A percentile compares a stretch with the other conserved stretches of the same genome.
Conservation (phyloP, 2,329 filamentous ascomycete species). For the Chrysoporthe deuterocubensis region DNA sequence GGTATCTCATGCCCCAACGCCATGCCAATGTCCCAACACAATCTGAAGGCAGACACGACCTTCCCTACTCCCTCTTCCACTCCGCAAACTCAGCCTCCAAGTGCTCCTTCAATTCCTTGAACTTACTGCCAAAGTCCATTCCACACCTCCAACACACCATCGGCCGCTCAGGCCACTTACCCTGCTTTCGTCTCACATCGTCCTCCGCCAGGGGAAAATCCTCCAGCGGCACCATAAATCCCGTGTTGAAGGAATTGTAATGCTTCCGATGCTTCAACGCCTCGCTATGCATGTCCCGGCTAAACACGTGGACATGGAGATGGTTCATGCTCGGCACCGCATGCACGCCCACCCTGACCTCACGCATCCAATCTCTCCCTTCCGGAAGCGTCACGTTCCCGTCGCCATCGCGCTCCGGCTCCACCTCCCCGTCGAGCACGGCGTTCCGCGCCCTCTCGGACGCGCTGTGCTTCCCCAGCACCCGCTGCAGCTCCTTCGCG, state of each 20-base stretch:
- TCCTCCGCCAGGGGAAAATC: constrained; percentile 76
- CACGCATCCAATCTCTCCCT: constrained; percentile 78
- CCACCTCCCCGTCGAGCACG: constrained; percentile 64
- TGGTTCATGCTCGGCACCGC: constrained; percentile 90
- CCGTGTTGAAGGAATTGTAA: constrained; percentile 88
- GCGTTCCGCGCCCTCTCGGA: constrained; percentile 68
- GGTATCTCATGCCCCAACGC: constrained; percentile 10
- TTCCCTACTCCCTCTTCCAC: constrained; percentile 48
- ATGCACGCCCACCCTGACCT: constrained; percentile 81
- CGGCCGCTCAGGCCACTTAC: constrained; percentile 66
- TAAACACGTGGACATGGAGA: constrained; percentile 86
- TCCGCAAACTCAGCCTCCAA: constrained; percentile 60
- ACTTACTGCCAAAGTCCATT: constrained; percentile 72
- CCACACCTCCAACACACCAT: constrained; percentile 87
- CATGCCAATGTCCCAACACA: constrained; percentile 4
- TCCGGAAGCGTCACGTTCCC: constrained; percentile 60
- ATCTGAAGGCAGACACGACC: background rate
- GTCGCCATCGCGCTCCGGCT: constrained; percentile 67
- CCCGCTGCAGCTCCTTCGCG: constrained; percentile 74
- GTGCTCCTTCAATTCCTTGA: constrained; percentile 76
- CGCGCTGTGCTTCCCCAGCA: constrained; percentile 65
- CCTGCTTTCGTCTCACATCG: constrained; percentile 63
- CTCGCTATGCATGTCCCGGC: constrained; percentile 75
- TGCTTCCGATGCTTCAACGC: constrained; percentile 81
- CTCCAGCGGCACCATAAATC: constrained; percentile 78